These are phyloP conservation scores for Murraya paniculata DNA, from an alignment of 345 rosid species.

Conservation along the genomic window DNA sequence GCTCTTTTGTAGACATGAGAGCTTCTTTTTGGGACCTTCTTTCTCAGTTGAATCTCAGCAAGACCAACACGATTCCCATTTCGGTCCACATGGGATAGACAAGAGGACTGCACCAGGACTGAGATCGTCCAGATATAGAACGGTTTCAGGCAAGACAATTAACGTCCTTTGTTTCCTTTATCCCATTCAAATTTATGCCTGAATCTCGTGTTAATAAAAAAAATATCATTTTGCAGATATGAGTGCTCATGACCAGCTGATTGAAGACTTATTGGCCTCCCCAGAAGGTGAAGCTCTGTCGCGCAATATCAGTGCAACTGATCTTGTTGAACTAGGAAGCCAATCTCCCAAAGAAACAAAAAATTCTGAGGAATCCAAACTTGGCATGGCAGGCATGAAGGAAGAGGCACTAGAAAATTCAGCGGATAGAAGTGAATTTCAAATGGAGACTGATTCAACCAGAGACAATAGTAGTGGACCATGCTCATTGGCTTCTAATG, in stretches of 20 bases:
- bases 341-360: constrained; percentile 16
- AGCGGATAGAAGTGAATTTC: constrained; percentile 24
- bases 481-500: constrained; percentile 31
- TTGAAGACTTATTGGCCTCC: constrained; percentile 19
- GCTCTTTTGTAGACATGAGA: constrained; percentile 70
- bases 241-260: constrained; percentile 33
- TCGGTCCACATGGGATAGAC: background rate
- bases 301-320: constrained; percentile 19
- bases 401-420: constrained; percentile 6
- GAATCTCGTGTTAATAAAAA: background rate
- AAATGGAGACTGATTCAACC: constrained; percentile 31
- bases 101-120: constrained; percentile 12
- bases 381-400: background rate
- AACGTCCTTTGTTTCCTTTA: background rate
- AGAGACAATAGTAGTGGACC: constrained; percentile 32
- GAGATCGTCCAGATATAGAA: constrained; percentile 11
- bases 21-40: constrained; percentile 48
- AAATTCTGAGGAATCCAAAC: constrained; percentile 1
- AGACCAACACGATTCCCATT: constrained; percentile 19
- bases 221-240: constrained; percentile 31
- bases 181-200: background rate
- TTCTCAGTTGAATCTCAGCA: constrained; percentile 29
- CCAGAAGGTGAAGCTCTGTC: constrained; percentile 18
- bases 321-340: constrained; percentile 24
- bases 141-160: constrained; percentile 25